Percentiles rank a stretch among this genome's conserved stretches.
These are phyloP conservation scores for Tetrapisispora arboricola DNA, from an alignment of 805 yeast genomes.

Conservation along the genomic window DNA sequence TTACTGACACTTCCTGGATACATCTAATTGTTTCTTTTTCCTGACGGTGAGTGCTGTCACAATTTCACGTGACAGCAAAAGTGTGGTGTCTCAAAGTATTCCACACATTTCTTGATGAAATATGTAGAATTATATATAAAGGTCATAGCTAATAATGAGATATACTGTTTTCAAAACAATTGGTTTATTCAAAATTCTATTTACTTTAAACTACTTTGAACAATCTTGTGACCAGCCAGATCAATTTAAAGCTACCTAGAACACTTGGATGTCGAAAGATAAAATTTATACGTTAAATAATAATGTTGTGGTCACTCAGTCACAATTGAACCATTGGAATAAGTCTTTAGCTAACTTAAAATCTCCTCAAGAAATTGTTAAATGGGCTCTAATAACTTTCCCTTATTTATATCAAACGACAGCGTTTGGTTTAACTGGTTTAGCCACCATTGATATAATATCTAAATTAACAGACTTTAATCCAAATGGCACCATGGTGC, in stretches of 20 bases:
- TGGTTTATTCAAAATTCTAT: not conserved
- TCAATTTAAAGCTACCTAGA: too few species aligned
- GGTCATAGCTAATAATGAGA: too few species aligned
- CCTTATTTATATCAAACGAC: conserved; percentile 84
- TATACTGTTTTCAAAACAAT: too few species aligned
- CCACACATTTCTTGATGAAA: too few species aligned
- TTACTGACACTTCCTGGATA: too few species aligned
- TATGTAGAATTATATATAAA: too few species aligned
- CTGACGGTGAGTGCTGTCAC: too few species aligned
- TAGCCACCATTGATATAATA: conserved; percentile 78
- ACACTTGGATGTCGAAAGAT: not conserved
- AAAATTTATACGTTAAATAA: conserved; percentile 19
- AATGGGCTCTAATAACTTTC: conserved; percentile 77
- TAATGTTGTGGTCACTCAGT: conserved; percentile 32
- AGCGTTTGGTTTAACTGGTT: conserved; percentile 89
- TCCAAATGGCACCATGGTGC: conserved; percentile 30
- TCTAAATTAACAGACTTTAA: conserved; percentile 35
- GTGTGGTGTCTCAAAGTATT: too few species aligned
- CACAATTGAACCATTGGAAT: conserved; percentile 60
- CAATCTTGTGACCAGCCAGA: too few species aligned
- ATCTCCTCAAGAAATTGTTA: conserved; percentile 60
- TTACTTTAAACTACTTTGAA: not conserved
- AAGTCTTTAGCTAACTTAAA: conserved; percentile 38
- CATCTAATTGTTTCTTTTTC: too few species aligned
- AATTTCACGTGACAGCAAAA: not conserved